These are phyloP conservation scores for Hypoxylon sp. DNA, from an alignment of 2,329 filamentous ascomycete genomes.

Conservation along the genomic window DNA sequence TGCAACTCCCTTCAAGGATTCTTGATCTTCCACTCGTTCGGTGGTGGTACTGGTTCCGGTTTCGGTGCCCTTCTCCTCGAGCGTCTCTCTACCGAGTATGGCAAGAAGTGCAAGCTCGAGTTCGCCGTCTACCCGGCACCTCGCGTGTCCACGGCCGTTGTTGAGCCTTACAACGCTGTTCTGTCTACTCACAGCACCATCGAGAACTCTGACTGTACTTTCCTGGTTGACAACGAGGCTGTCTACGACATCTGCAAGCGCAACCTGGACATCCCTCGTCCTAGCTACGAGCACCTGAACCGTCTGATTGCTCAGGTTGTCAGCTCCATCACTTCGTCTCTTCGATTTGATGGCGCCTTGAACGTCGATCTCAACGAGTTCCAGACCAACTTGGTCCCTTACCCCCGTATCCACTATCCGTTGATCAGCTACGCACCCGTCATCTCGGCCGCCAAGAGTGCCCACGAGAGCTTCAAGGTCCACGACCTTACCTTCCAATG, in stretches of 20 bases:
- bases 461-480: constrained; percentile 90
- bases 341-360: constrained; percentile 80
- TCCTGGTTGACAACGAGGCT: constrained; percentile 81
- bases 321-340: constrained; percentile 80
- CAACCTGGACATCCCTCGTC: constrained; percentile 78
- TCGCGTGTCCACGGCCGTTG: constrained; percentile 77
- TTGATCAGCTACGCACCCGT: constrained; percentile 81
- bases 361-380: constrained; percentile 84
- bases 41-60: constrained; percentile 79
- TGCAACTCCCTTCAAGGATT: constrained; percentile 81
- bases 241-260: constrained; percentile 83
- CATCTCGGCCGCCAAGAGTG: constrained; percentile 80
- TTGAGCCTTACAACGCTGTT: constrained; percentile 82
- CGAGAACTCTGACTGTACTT: constrained; percentile 84
- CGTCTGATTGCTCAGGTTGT: constrained; percentile 81
- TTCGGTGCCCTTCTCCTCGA: constrained; percentile 80
- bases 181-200: constrained; percentile 82
- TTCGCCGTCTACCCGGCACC: constrained; percentile 81
- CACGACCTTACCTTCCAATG: constrained; percentile 82
- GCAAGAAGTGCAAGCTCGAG: constrained; percentile 84
- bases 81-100: constrained; percentile 80
- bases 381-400: constrained; percentile 82
- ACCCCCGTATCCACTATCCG: constrained; percentile 81
- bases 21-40: constrained; percentile 82
- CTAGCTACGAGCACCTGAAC: constrained; percentile 80